Evolutionary conservation across 2,329 filamentous ascomycete genomes (phyloP).

Genomic region (Monosporascus sp.): DNA sequence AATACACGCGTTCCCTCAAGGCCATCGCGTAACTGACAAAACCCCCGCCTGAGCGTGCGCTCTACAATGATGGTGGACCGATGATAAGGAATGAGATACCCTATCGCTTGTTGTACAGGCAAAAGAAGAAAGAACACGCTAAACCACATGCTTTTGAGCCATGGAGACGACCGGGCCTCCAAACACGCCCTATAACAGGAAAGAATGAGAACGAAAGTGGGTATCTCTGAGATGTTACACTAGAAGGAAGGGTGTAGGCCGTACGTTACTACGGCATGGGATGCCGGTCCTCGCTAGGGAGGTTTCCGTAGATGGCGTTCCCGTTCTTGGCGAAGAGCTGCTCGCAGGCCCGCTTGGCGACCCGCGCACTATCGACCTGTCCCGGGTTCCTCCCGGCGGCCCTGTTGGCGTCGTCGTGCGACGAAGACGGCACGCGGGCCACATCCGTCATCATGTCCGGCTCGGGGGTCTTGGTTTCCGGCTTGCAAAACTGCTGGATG

Average conservation of each 20-base stretch:
- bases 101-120: too few relatives aligned
- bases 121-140: too few relatives aligned
- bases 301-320: background rate
- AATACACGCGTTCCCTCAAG: too few relatives aligned
- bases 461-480: conserved; percentile 12
- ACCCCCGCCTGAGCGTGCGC: too few relatives aligned
- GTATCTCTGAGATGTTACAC: background rate
- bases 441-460: conserved; percentile 11
- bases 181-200: background rate
- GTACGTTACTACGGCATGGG: background rate
- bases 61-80: too few relatives aligned
- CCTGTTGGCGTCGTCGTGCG: conserved; percentile 2
- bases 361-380: conserved; percentile 26
- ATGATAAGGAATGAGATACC: too few relatives aligned
- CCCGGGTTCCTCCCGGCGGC: conserved; percentile 12
- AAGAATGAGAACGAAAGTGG: background rate
- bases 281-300: background rate
- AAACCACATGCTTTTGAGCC: too few relatives aligned
- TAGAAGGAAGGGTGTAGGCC: background rate
- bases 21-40: too few relatives aligned
- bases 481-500: conserved; percentile 22
- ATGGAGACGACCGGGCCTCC: too few relatives aligned
- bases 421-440: background rate
- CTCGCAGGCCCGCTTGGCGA: conserved; percentile 30
- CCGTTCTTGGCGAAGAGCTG: background rate